A percentile compares a stretch with the other conserved stretches of the same genome.
These are phyloP conservation scores for Globisporangium megalacanthum DNA, from an alignment of 352 stramenopile genomes.

Conservation along the genomic window DNA sequence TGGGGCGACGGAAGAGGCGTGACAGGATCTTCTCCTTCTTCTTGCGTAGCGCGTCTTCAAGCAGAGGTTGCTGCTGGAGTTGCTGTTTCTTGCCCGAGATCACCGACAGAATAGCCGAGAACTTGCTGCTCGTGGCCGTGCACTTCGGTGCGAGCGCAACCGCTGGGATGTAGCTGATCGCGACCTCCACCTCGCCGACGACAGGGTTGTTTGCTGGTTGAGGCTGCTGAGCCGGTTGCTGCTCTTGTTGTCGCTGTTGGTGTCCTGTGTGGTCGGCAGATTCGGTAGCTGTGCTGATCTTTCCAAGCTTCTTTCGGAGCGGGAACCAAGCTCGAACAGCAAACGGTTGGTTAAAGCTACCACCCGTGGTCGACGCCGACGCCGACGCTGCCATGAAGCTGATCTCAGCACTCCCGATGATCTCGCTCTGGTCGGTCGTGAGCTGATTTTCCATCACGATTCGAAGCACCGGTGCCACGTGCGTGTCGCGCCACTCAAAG, in stretches of 20 bases:
- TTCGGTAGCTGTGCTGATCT: neutral
- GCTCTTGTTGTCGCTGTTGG: constrained; percentile 7
- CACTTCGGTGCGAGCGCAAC: neutral
- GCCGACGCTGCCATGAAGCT: constrained; percentile 20
- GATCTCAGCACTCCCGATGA: constrained; percentile 49
- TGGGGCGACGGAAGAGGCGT: constrained; percentile 38
- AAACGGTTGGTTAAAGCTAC: constrained; percentile 22
- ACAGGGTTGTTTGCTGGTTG: constrained; percentile 11
- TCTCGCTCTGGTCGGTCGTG: constrained; percentile 57
- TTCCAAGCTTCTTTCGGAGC: constrained; percentile 20
- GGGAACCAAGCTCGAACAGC: constrained; percentile 46
- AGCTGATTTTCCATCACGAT: constrained; percentile 65
- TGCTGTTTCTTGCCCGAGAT: constrained; percentile 33
- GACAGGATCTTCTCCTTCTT: constrained; percentile 46
- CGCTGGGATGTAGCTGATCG: constrained; percentile 33
- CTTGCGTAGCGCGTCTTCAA: constrained; percentile 10
- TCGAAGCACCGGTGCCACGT: constrained; percentile 20
- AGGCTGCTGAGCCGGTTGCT: constrained; percentile 1
- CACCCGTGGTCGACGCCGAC: neutral
- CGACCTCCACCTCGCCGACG: constrained; percentile 52
- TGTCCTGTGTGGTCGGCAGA: constrained; percentile 1
- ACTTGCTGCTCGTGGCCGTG: constrained; percentile 3
- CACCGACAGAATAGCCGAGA: constrained; percentile 41
- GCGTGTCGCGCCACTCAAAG: constrained; percentile 45
- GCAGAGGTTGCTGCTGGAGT: constrained; percentile 5